phyloP scores from a whole-genome alignment of 2,329 filamentous ascomycete species.

The Fusarium sp. region DNA sequence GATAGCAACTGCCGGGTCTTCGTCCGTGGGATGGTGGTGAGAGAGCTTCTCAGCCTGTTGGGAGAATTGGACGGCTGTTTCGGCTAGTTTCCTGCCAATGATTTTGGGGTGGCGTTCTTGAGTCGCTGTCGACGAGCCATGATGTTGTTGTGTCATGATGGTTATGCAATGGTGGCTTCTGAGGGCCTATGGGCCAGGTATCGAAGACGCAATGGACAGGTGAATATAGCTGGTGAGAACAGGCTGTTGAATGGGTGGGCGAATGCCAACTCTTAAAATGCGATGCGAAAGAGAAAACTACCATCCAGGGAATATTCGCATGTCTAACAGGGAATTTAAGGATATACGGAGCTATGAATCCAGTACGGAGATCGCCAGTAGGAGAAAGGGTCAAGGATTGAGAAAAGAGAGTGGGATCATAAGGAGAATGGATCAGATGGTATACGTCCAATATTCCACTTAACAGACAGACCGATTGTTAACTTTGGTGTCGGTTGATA shows the following conservation, averaged over 20 bases:
- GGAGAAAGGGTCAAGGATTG: slow-evolving; percentile 13
- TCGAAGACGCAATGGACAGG: neutral
- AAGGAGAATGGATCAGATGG: slow-evolving; percentile 24
- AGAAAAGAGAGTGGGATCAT: slow-evolving; percentile 26
- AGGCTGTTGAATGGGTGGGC: neutral
- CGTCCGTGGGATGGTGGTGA: slow-evolving; percentile 52
- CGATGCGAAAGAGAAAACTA: slow-evolving; percentile 15
- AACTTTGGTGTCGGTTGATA: slow-evolving; percentile 31
- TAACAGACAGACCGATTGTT: slow-evolving; percentile 18
- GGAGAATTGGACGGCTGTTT: slow-evolving; percentile 67
- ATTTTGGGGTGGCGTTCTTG: slow-evolving; percentile 23
- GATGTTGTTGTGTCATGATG: slow-evolving; percentile 34
- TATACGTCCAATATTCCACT: slow-evolving; percentile 30
- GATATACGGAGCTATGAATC: slow-evolving; percentile 3
- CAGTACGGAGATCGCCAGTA: slow-evolving; percentile 13
- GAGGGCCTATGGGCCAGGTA: neutral
- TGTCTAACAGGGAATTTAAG: slow-evolving; percentile 19
- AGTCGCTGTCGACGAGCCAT: slow-evolving; percentile 22
- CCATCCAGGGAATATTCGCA: slow-evolving; percentile 16
- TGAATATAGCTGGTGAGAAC: neutral
- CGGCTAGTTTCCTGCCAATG: slow-evolving; percentile 49
- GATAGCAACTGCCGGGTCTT: slow-evolving; percentile 63
- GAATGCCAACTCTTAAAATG: neutral
- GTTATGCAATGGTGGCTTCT: neutral
- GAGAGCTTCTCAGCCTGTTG: slow-evolving; percentile 72